Base-by-base conservation (phyloP, 192 early-diverging fungal species). In the Rhizoclosmatium sp. region DNA sequence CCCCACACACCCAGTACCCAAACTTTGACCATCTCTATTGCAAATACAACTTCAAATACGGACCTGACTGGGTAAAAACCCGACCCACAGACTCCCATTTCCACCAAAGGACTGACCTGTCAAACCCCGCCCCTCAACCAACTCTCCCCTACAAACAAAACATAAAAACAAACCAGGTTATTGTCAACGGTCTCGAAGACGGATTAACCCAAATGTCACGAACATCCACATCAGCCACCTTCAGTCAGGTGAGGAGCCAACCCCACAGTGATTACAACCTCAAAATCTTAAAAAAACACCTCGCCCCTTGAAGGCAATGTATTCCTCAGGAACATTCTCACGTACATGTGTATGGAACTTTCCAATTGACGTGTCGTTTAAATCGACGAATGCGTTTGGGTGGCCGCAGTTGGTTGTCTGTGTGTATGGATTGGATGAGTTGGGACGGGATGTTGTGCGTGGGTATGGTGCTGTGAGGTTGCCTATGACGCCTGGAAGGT, bases 281-380 rank as follows among this genome's bases (percentile, higher is more conserved):
- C 58, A 65, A 39, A 19, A 65, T 40, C 7, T 3, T 23, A 65
- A 65, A 40, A 7, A 42, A 47, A 69, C 68, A 39, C 39, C 40
- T 16, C 64, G 40, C 40, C 40, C 40, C 5, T 40, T 31, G 68
- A n/a, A 73, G 66, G 61, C 74, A n/a, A 65, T 56, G 74, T 71
- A 66, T 62, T 65, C 81, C 44, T 47, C 84, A 21, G 78, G 56
- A 41, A 69, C 58, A 14, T 65, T 78, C 5, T 61, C 83, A 12
- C 80, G 75, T 23, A 66, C 84, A 1, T 91, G 90, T 69, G 87
- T 90, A 10, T 91, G 90, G 90, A 91, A 91, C 77, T 91, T 91
- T 78, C 90, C 90, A 7, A 49, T 91, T 21, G 89, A 91, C 23
- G 42, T 87, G 23, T 75, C 82, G n/a, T 91, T 89, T 83, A 91